Evolutionary conservation across 768 basidiomycete genomes (phyloP).

Genomic region (Mycena olivaceomarginata): DNA sequence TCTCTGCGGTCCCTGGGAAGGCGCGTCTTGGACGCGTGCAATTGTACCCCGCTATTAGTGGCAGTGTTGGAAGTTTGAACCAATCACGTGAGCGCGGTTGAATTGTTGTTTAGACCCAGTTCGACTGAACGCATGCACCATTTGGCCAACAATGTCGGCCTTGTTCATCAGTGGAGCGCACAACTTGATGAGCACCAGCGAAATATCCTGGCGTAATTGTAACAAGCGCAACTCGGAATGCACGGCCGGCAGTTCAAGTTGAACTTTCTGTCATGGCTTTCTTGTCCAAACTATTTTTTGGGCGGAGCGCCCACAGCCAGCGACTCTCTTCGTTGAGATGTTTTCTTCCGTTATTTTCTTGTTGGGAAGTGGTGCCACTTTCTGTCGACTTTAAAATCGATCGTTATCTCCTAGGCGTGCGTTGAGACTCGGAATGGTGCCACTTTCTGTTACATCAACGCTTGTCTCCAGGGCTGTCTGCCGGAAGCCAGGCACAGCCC

Average conservation of each 20-base stretch:
- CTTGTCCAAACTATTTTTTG: too few species aligned
- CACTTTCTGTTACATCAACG: too few species aligned
- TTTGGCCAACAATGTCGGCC: background rate
- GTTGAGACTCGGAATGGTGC: too few species aligned
- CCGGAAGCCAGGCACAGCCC: too few species aligned
- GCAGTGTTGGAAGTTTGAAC: background rate
- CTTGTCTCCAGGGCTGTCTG: too few species aligned
- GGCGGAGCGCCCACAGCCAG: too few species aligned
- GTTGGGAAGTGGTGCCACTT: constrained; percentile 3
- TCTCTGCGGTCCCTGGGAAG: background rate
- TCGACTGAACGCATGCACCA: background rate
- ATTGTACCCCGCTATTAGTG: background rate
- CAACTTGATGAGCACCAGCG: too few species aligned
- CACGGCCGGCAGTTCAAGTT: too few species aligned
- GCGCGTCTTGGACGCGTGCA: background rate
- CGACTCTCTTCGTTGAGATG: background rate
- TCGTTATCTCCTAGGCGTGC: background rate
- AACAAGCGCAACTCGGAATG: too few species aligned
- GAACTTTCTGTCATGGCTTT: too few species aligned
- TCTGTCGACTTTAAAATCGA: background rate
- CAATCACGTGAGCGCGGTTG: constrained; percentile 13
- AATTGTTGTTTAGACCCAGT: background rate
- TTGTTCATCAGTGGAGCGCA: too few species aligned
- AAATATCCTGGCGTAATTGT: too few species aligned
- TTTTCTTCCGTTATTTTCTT: background rate